A percentile compares a stretch with the other conserved stretches of the same genome.
phyloP scores from a whole-genome alignment of 441 rosid genomes.

The Dalechampia spathulata region DNA sequence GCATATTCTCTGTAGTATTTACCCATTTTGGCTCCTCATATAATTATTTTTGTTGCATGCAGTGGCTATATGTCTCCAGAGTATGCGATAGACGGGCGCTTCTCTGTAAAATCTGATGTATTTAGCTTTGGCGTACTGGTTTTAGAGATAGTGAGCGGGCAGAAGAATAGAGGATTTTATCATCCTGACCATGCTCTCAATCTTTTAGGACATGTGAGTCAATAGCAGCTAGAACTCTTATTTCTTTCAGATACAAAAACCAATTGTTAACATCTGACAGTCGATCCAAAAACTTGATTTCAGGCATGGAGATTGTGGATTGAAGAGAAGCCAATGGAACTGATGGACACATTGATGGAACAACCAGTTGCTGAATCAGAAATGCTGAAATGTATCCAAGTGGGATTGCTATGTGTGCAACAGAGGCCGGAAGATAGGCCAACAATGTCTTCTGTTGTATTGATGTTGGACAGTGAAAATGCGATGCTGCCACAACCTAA shows the following conservation, averaged over 20 bases:
- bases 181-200: slow-evolving; percentile 23
- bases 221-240: neutral
- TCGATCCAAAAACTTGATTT: neutral
- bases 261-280: too few species aligned
- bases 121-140: slow-evolving; percentile 25
- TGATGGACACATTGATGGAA: slow-evolving; percentile 25
- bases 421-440: slow-evolving; percentile 41
- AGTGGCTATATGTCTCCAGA: slow-evolving; percentile 19
- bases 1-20: too few species aligned
- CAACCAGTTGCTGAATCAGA: slow-evolving; percentile 16
- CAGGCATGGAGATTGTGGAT: slow-evolving; percentile 51
- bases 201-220: slow-evolving; percentile 19
- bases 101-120: slow-evolving; percentile 16
- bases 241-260: too few species aligned
- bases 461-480: slow-evolving; percentile 36
- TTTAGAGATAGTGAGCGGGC: slow-evolving; percentile 21
- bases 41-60: neutral
- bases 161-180: slow-evolving; percentile 14
- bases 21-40: neutral
- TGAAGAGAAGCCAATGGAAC: slow-evolving; percentile 21
- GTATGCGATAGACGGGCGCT: slow-evolving; percentile 15
- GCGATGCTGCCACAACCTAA: slow-evolving; percentile 20
- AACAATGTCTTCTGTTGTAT: slow-evolving; percentile 26
- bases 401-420: slow-evolving; percentile 44
- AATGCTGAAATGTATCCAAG: slow-evolving; percentile 32